These are phyloP conservation scores for Leccinum rimulosum DNA, from an alignment of 768 basidiomycete species.

Conservation along the genomic window DNA sequence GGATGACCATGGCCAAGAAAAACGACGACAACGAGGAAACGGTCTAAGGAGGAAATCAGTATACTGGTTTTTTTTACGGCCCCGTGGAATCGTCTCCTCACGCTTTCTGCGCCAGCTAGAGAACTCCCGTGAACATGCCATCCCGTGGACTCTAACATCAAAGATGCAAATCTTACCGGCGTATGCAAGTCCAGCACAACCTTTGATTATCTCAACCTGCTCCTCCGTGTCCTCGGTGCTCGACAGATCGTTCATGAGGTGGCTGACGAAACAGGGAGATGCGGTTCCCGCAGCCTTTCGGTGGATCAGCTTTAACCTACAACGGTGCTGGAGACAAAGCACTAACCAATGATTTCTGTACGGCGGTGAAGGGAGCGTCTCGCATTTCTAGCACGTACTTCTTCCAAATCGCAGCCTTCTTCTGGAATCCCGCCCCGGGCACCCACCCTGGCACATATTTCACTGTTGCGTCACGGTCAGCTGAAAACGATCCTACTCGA, in stretches of 20 bases:
- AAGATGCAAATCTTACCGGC: constrained; percentile 32
- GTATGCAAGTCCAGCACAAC: constrained; percentile 47
- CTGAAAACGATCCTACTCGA: background rate
- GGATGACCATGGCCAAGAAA: constrained; percentile 30
- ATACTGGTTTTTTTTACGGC: background rate
- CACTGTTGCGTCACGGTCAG: constrained; percentile 32
- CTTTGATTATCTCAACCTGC: constrained; percentile 36
- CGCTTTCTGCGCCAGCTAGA: constrained; percentile 42
- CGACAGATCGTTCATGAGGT: constrained; percentile 24
- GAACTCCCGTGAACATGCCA: constrained; percentile 3
- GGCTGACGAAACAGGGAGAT: constrained; percentile 32
- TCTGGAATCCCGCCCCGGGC: constrained; percentile 50
- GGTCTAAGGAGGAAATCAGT: constrained; percentile 17
- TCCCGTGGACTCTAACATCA: background rate
- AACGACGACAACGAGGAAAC: constrained; percentile 31
- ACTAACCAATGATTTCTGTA: constrained; percentile 39
- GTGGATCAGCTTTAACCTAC: background rate
- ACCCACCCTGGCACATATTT: constrained; percentile 53
- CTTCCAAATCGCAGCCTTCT: constrained; percentile 50
- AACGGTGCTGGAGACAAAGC: background rate
- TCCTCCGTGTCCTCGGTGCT: constrained; percentile 10
- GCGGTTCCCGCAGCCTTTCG: constrained; percentile 24
- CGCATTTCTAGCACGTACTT: constrained; percentile 47
- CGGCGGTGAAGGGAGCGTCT: constrained; percentile 41
- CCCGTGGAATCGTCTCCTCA: background rate